phyloP scores from a whole-genome alignment of 805 yeast species.

The Candida maesae region DNA sequence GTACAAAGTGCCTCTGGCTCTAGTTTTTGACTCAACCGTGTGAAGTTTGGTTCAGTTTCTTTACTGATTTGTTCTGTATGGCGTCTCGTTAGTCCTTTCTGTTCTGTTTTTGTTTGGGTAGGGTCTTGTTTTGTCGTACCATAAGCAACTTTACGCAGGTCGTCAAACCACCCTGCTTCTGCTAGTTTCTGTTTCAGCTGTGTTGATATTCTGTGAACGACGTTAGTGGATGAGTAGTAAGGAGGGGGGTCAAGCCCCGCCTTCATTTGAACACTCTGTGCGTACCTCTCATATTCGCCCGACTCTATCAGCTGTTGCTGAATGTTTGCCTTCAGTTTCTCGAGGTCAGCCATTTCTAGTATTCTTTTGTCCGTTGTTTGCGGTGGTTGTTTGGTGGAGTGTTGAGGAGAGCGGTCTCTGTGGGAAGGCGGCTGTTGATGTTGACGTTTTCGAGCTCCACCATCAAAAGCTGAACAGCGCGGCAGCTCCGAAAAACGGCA shows the following conservation, averaged over 20 bases:
- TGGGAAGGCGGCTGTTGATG: too few species aligned
- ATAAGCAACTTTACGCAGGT: conserved; percentile 58
- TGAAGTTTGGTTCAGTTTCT: conserved; percentile 47
- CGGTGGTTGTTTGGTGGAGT: too few species aligned
- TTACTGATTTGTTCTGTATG: conserved; percentile 33
- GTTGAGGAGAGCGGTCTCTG: too few species aligned
- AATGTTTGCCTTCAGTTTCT: conserved; percentile 50
- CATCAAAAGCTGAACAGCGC: background rate
- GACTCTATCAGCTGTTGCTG: conserved; percentile 67
- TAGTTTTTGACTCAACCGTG: conserved; percentile 45
- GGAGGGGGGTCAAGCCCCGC: too few species aligned
- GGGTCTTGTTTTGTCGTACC: conserved; percentile 31
- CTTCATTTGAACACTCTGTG: background rate
- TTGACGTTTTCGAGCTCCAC: background rate
- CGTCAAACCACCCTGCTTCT: conserved; percentile 85
- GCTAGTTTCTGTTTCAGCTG: conserved; percentile 59
- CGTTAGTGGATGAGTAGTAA: background rate
- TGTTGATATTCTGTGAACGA: conserved; percentile 45
- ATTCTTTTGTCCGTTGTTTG: background rate
- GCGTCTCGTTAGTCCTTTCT: conserved; percentile 29
- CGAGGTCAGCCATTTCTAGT: conserved; percentile 14
- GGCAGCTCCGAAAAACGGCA: background rate
- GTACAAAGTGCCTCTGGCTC: conserved; percentile 63
- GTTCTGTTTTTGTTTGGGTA: conserved; percentile 33
- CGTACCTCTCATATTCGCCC: conserved; percentile 64